Base-by-base conservation (phyloP, 257 asterid genomes). In the Nicotiana knightiana region DNA sequence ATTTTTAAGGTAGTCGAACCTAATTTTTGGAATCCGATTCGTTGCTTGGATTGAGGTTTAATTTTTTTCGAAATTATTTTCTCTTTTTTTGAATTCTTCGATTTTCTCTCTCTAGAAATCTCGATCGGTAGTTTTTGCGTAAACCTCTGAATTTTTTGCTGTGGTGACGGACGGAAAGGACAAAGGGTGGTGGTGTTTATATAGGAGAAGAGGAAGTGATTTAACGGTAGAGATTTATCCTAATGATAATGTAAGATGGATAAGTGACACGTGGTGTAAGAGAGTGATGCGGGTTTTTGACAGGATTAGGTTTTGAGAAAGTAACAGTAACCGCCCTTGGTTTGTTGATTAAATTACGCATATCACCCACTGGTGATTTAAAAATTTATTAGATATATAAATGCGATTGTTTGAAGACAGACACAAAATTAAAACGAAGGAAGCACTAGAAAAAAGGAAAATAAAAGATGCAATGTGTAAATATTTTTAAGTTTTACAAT, bases 231-330 rank as follows among this genome's bases (percentile, higher is more conserved):
- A 71, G 79, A 71, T 71, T 21, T 46, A 0, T 24, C 5, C 11
- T 6, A 46, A 71, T 24, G 79, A 71, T 24, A 24, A 71, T 46
- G 61, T 55, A 48, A 12, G 37, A 48, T 24, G 24, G 62, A 71
- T 71, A 48, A 48, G 79, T 71, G 79, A 71, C 13, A 48, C 61
- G 79, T 71, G 24, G 58, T 12, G 37, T 71, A 70, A 4, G 16
- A 6, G 32, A 9, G 18, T 13, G 37, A 10, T 64, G 68, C 46
- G 8, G 79, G 39, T 71, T 24, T 71, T 71, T 46, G 39, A 46
- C 37, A 6, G 39, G 61, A 71, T 71, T 70, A 70, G 78, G 78
- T 70, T 71, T 43, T 71, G 78, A 71, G 59, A 71, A 21, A 71
- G 13, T 43, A 51, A 43, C 48, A 53, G 57, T 10, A 43, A 71